These are phyloP conservation scores for Dorcoceras hygrometricum DNA, from an alignment of 257 asterid species.

Conservation along the genomic window DNA sequence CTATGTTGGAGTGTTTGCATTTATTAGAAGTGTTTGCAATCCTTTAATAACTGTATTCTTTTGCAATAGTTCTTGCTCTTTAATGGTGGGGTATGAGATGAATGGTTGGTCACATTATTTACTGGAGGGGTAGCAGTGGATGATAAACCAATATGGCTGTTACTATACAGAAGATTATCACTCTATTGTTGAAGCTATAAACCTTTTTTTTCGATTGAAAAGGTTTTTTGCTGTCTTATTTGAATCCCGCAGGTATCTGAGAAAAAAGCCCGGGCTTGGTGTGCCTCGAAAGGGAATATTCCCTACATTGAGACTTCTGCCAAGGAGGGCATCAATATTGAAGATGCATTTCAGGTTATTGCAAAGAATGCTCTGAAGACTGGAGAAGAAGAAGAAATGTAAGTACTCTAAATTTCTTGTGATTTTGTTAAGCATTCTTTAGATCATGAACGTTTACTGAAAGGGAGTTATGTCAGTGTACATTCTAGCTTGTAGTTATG, in stretches of 20 bases:
- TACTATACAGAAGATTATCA: neutral
- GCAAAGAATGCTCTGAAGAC: constrained; percentile 58
- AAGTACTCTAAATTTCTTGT: constrained; percentile 23
- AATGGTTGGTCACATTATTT: neutral
- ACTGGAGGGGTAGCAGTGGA: neutral
- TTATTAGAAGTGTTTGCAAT: neutral
- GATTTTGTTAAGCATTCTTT: neutral
- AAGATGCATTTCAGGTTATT: constrained; percentile 59
- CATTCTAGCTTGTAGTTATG: constrained; percentile 38
- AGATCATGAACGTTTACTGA: constrained; percentile 32
- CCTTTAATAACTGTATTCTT: neutral
- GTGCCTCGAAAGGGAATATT: constrained; percentile 58
- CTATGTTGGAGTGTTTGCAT: too few relatives aligned
- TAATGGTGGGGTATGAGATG: neutral
- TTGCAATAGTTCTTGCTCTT: neutral
- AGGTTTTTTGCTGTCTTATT: neutral
- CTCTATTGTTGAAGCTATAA: neutral
- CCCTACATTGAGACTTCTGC: constrained; percentile 72
- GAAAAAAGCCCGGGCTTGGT: constrained; percentile 57
- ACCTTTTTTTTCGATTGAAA: constrained; percentile 18
- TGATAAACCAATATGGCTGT: neutral
- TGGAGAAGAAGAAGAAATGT: constrained; percentile 61
- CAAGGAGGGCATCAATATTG: constrained; percentile 61
- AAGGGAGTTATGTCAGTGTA: constrained; percentile 45
- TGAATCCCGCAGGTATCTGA: constrained; percentile 37